A percentile compares a stretch with the other conserved stretches of the same genome.
These are phyloP conservation scores for Suillus bovinus DNA, from an alignment of 768 basidiomycete genomes.

Conservation along the genomic window DNA sequence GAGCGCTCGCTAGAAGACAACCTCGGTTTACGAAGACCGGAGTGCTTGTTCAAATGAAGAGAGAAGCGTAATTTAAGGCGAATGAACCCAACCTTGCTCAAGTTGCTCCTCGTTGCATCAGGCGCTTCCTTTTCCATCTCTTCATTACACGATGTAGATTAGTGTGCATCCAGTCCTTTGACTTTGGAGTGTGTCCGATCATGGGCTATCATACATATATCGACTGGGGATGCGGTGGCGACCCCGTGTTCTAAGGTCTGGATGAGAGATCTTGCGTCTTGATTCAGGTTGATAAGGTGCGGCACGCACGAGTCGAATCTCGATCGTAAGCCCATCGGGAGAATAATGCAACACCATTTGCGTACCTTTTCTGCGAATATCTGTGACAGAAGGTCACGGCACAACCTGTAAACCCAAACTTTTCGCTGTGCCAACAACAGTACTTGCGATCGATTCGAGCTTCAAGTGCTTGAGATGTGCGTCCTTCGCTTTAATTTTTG, in stretches of 20 bases:
- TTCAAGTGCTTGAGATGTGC: slow-evolving; percentile 84
- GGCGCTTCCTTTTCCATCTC: slow-evolving; percentile 30
- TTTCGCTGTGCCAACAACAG: slow-evolving; percentile 85
- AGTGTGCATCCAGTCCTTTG: slow-evolving; percentile 21
- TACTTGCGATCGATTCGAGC: slow-evolving; percentile 85
- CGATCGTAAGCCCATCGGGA: slow-evolving; percentile 10
- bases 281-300: slow-evolving; percentile 29
- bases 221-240: slow-evolving; percentile 14
- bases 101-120: slow-evolving; percentile 26
- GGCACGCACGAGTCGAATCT: slow-evolving; percentile 20
- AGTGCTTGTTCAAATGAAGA: slow-evolving; percentile 29
- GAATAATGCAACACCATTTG: slow-evolving; percentile 6
- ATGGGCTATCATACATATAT: slow-evolving; percentile 24
- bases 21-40: slow-evolving; percentile 34
- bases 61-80: slow-evolving; percentile 45
- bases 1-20: slow-evolving; percentile 26
- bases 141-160: slow-evolving; percentile 33
- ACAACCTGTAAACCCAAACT: slow-evolving; percentile 90
- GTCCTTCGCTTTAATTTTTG: slow-evolving; percentile 93
- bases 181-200: slow-evolving; percentile 19
- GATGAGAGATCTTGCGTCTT: slow-evolving; percentile 13
- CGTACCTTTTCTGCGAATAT: slow-evolving; percentile 26
- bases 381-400: slow-evolving; percentile 50
- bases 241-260: slow-evolving; percentile 9
- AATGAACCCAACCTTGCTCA: slow-evolving; percentile 39